Percentiles rank a stretch among this genome's conserved stretches.
Conservation (phyloP, 2,329 filamentous ascomycete species). For the Rosellinia necatrix region DNA sequence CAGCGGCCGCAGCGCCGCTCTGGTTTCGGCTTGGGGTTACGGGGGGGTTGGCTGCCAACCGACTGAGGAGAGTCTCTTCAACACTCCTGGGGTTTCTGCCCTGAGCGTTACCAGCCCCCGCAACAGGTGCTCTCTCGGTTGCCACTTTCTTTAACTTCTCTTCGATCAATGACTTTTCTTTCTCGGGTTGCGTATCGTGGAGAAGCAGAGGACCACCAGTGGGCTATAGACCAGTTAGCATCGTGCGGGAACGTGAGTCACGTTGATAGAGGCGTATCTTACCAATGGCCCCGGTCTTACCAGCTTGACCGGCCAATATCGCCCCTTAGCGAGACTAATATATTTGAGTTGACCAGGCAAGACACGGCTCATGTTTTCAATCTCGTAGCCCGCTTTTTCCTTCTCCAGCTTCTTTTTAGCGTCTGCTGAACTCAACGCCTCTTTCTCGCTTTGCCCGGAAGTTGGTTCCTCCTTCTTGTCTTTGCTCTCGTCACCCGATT, state of each 20-base stretch:
- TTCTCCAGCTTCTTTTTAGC: conserved; percentile 90
- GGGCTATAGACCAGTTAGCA: conserved; percentile 64
- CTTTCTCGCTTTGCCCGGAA: conserved; percentile 59
- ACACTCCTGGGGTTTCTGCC: conserved; percentile 37
- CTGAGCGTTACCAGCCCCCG: conserved; percentile 40
- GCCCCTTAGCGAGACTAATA: conserved; percentile 86
- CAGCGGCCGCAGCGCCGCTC: conserved; percentile 70
- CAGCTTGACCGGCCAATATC: conserved; percentile 85
- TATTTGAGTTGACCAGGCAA: conserved; percentile 93
- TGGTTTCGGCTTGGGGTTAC: conserved; percentile 31
- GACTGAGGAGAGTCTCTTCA: conserved; percentile 41
- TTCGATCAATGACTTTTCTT: conserved; percentile 81
- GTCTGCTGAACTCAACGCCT: conserved; percentile 56
- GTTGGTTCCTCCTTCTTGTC: conserved; percentile 65
- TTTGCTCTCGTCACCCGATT: conserved; percentile 56
- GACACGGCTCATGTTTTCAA: conserved; percentile 96
- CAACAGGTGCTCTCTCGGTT: conserved; percentile 64
- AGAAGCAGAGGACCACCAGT: conserved; percentile 94
- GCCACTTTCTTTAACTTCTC: conserved; percentile 87
- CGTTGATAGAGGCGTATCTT: conserved; percentile 38
- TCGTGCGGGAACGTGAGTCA: neutral
- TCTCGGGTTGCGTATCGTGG: conserved; percentile 77
- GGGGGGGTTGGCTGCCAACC: conserved; percentile 35
- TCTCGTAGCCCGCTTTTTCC: conserved; percentile 94
- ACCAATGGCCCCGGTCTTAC: conserved; percentile 59